These are phyloP conservation scores for Ceratobasidium sp. DNA, from an alignment of 1,284 basidiomycete species.

Conservation along the genomic window DNA sequence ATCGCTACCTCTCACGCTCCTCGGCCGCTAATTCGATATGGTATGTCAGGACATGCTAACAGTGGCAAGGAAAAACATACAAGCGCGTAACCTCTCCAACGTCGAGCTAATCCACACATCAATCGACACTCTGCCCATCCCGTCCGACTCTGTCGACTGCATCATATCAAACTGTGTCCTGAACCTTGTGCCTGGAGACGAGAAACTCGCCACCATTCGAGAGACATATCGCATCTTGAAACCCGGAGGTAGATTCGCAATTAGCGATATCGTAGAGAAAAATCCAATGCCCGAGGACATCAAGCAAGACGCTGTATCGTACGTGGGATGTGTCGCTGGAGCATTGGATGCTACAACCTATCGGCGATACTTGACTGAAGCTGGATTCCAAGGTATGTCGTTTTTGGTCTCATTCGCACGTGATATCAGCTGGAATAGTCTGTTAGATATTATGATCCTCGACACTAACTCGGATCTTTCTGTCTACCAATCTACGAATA, in stretches of 20 bases:
- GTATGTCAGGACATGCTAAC: constrained; percentile 64
- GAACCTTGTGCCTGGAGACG: constrained; percentile 62
- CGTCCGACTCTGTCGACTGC: constrained; percentile 64
- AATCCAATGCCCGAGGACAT: constrained; percentile 61
- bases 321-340: constrained; percentile 64
- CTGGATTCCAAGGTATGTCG: constrained; percentile 61
- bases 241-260: constrained; percentile 64
- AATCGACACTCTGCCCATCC: constrained; percentile 63
- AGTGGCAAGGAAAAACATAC: constrained; percentile 61
- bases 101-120: constrained; percentile 64
- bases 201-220: constrained; percentile 60
- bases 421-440: not conserved
- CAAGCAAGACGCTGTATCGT: constrained; percentile 59
- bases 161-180: constrained; percentile 70
- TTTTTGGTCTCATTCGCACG: not conserved
- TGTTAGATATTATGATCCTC: constrained; percentile 60
- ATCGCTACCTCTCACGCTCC: constrained; percentile 44
- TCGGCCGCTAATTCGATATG: constrained; percentile 15
- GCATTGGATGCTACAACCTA: constrained; percentile 61
- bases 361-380: constrained; percentile 56
- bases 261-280: constrained; percentile 63
- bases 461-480: constrained; percentile 62
- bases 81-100: constrained; percentile 61
- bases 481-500: constrained; percentile 53
- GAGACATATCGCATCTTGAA: constrained; percentile 65